These are phyloP conservation scores for Yamadazyma paraphyllophila DNA, from an alignment of 805 yeast genomes.

Conservation along the genomic window DNA sequence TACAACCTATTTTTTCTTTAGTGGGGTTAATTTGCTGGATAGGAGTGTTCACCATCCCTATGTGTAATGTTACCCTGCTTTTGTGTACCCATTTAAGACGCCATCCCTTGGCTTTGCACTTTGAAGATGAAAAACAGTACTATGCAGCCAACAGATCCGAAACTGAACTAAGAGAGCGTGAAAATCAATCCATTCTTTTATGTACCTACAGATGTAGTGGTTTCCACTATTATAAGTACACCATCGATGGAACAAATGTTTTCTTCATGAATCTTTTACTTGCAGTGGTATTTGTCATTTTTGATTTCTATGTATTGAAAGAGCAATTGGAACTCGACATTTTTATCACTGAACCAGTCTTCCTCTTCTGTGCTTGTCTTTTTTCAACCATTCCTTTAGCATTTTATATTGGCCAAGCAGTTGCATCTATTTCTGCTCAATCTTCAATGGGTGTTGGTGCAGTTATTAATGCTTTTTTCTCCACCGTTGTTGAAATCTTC, in stretches of 20 bases:
- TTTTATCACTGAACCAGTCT: slow-evolving; percentile 57
- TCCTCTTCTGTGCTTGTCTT: slow-evolving; percentile 72
- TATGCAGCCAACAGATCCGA: slow-evolving; percentile 27
- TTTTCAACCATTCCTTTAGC: slow-evolving; percentile 90
- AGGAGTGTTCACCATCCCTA: slow-evolving; percentile 84
- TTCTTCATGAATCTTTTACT: slow-evolving; percentile 82
- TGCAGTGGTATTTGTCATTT: slow-evolving; percentile 77
- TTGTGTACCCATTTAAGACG: slow-evolving; percentile 76
- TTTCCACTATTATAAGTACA: slow-evolving; percentile 89
- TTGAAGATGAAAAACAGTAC: slow-evolving; percentile 56
- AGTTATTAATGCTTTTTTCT: slow-evolving; percentile 94
- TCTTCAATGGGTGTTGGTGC: slow-evolving; percentile 99
- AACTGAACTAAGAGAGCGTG: slow-evolving; percentile 26
- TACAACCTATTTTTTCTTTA: slow-evolving; percentile 63
- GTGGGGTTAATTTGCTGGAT: slow-evolving; percentile 73
- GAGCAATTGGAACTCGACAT: slow-evolving; percentile 36
- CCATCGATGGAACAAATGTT: slow-evolving; percentile 94
- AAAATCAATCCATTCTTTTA: slow-evolving; percentile 62
- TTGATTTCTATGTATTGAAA: slow-evolving; percentile 67
- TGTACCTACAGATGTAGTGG: slow-evolving; percentile 95
- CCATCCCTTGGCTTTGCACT: slow-evolving; percentile 86
- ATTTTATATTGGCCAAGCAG: slow-evolving; percentile 97
- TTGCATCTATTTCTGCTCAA: slow-evolving; percentile 98
- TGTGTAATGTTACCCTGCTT: slow-evolving; percentile 75
- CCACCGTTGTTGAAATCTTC: slow-evolving; percentile 91